A percentile compares a stretch with the other conserved stretches of the same genome.
Evolutionary conservation across 2,329 filamentous ascomycete genomes (phyloP).

Genomic region (Aspergillus tamarii): DNA sequence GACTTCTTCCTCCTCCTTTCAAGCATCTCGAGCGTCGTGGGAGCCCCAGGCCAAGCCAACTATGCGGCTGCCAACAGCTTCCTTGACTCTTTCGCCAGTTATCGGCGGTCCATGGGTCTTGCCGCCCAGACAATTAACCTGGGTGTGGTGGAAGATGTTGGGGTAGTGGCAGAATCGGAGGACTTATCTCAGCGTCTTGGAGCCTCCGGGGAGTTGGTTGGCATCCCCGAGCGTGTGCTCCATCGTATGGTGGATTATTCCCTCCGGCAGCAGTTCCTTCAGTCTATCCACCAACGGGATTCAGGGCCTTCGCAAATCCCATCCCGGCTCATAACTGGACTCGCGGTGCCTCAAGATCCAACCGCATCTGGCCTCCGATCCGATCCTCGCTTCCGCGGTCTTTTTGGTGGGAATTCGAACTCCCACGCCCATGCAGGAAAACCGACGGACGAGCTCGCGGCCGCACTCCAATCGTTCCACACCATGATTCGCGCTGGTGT

Average conservation of each 20-base stretch:
- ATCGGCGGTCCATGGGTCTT: slow-evolving; percentile 18
- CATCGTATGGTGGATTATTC: slow-evolving; percentile 9
- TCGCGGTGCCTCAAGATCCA: slow-evolving; percentile 10
- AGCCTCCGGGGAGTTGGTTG: neutral
- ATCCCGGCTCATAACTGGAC: slow-evolving; percentile 12
- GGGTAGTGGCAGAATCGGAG: slow-evolving; percentile 23
- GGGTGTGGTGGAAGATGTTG: slow-evolving; percentile 34
- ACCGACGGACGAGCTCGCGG: neutral
- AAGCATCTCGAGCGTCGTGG: slow-evolving; percentile 27
- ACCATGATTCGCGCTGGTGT: neutral
- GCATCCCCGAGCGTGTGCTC: slow-evolving; percentile 8
- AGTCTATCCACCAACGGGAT: neutral
- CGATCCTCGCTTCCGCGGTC: slow-evolving; percentile 8
- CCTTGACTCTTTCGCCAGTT: slow-evolving; percentile 24
- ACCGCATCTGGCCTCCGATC: slow-evolving; percentile 8
- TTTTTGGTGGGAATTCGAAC: slow-evolving; percentile 1
- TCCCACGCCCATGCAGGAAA: neutral
- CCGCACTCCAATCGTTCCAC: slow-evolving; percentile 6
- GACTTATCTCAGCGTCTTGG: slow-evolving; percentile 4
- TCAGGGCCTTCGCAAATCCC: neutral
- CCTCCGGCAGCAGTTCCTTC: neutral
- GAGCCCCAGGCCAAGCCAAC: slow-evolving; percentile 26
- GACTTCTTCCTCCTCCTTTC: slow-evolving; percentile 32
- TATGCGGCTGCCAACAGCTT: slow-evolving; percentile 31
- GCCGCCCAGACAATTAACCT: slow-evolving; percentile 30